These are phyloP conservation scores for Striga asiatica DNA, from an alignment of 257 asterid species.

Conservation along the genomic window DNA sequence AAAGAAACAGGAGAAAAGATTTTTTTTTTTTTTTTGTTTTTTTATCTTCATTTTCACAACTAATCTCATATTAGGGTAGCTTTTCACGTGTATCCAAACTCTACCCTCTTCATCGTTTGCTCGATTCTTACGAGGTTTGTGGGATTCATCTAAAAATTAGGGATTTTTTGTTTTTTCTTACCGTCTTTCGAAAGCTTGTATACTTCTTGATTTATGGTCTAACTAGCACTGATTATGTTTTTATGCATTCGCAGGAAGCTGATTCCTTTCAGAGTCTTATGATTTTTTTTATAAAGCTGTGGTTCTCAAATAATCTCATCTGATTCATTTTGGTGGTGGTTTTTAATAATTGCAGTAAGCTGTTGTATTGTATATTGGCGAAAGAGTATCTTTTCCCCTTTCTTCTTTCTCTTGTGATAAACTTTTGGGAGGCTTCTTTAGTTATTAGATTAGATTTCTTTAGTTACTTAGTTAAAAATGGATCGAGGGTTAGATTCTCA, in stretches of 20 bases:
- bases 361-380: too few relatives aligned
- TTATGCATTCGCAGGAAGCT: conserved; percentile 32
- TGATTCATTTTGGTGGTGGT: not conserved
- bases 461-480: conserved; percentile 28
- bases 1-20: not conserved
- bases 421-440: not conserved
- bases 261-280: conserved; percentile 4
- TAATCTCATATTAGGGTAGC: not conserved
- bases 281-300: conserved; percentile 6
- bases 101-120: too few relatives aligned
- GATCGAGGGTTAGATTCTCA: conserved; percentile 51
- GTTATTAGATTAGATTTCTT: conserved; percentile 12
- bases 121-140: conserved; percentile 3
- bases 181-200: conserved; percentile 29
- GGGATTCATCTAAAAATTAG: conserved; percentile 17
- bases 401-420: not conserved
- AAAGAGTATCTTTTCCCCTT: not conserved
- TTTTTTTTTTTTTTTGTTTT: not conserved
- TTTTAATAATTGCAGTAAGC: not conserved
- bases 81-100: too few relatives aligned
- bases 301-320: conserved; percentile 10
- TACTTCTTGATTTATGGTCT: too few relatives aligned
- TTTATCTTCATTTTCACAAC: conserved; percentile 5
- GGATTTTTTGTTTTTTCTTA: conserved; percentile 26
- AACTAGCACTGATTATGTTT: not conserved